phyloP scores from a whole-genome alignment of 495 filamentous ascomycete species.

The Acidiella bohemica region DNA sequence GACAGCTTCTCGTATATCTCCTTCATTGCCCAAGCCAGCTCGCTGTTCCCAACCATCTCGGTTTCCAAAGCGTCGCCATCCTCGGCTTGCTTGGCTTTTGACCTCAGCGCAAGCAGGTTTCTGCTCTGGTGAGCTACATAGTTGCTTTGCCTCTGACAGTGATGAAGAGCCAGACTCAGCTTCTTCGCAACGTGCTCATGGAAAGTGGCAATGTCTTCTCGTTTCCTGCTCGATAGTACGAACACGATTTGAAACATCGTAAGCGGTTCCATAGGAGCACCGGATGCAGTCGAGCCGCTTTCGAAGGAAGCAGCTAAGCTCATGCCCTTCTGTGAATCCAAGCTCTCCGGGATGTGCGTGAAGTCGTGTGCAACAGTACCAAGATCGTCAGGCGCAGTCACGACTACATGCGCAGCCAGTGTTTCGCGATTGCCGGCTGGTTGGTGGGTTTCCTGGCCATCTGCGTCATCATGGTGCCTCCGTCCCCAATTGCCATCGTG shows the following conservation, averaged over 20 bases:
- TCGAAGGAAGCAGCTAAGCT: constrained; percentile 23
- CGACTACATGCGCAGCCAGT: neutral
- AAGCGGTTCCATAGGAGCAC: constrained; percentile 42
- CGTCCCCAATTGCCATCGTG: constrained; percentile 63
- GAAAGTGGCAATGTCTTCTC: constrained; percentile 51
- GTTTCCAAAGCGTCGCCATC: neutral
- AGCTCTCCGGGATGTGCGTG: constrained; percentile 21
- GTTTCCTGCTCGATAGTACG: constrained; percentile 57
- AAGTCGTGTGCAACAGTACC: constrained; percentile 26
- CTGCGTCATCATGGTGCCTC: neutral
- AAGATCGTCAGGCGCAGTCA: neutral
- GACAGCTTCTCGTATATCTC: constrained; percentile 11
- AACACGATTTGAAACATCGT: constrained; percentile 97
- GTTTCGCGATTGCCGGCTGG: neutral
- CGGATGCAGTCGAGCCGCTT: constrained; percentile 25
- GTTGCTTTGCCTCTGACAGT: constrained; percentile 71
- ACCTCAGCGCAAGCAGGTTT: constrained; percentile 60
- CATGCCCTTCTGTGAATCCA: constrained; percentile 24
- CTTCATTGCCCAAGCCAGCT: constrained; percentile 15
- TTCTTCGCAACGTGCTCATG: constrained; percentile 81
- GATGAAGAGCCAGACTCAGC: constrained; percentile 75
- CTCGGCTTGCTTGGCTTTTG: constrained; percentile 56
- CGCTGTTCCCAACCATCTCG: constrained; percentile 11
- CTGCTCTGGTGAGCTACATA: constrained; percentile 84
- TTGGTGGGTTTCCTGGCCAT: neutral